Evolutionary conservation across 78 protist species (phyloP), one percentile per base, ranked within the genome.

Genomic region (Bodo saltans): DNA sequence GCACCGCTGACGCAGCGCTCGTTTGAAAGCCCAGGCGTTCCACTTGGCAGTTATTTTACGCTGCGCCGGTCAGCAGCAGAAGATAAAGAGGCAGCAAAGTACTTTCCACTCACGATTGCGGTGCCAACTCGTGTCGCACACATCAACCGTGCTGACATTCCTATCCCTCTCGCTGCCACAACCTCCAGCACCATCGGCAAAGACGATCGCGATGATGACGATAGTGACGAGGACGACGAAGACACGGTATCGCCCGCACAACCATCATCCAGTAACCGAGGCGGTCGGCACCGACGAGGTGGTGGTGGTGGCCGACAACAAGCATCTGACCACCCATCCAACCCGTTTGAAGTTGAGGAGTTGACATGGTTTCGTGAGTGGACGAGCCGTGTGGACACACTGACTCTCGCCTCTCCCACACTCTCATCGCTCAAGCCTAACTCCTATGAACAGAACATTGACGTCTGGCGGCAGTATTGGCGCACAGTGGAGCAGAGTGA

Each of bases 381-480:
- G 42, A 23, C 42, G 40, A 12, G 25, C 32, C 3, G 27, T 27
- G 25, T 76, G 40, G 81, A 76, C 69, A 39, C 33, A 3, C 25
- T 30, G 40, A 3, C 12, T 67, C 69, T 47, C 25, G 33, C 88
- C n/a, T n/a, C n/a, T n/a, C n/a, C n/a, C n/a, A n/a, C n/a, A n/a
- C n/a, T n/a, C n/a, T n/a, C n/a, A n/a, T n/a, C n/a, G n/a, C 81
- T 40, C 30, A 39, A 88, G 67, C 42, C 85, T 68, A 91, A 91
- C 83, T 87, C 70, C 70, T 94, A 93, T 42, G 97, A 94, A 74
- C 90, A 83, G n/a, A 94, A 94, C 83, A 79, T 94, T 40, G 94
- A 93, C 39, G 91, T 89, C 1, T 95, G 93, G 93, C 37, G 95
- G 37, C 97, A 95, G 82, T 86, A 94, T 4, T 95, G 97, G 97